These are phyloP conservation scores for Phytophthora multivora DNA, from an alignment of 352 stramenopile genomes.

Conservation along the genomic window DNA sequence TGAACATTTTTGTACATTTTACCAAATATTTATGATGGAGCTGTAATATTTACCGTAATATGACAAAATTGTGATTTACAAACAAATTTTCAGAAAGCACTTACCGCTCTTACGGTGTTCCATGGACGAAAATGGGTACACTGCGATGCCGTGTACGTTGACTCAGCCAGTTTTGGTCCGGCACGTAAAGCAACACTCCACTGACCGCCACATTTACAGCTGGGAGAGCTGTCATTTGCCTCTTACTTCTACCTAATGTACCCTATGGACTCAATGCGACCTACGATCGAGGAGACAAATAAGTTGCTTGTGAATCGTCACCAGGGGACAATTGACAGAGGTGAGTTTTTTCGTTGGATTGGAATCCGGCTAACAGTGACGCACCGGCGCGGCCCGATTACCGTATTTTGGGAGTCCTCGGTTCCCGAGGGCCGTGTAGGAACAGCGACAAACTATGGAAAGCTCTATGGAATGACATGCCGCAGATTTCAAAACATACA, in stretches of 20 bases:
- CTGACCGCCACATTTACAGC: background rate
- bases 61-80: too few relatives aligned
- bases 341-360: slow-evolving; percentile 7
- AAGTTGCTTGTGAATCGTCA: background rate
- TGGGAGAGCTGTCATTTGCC: slow-evolving; percentile 1
- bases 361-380: background rate
- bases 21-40: too few relatives aligned
- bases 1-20: too few relatives aligned
- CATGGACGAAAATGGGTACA: background rate
- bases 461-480: slow-evolving; percentile 2
- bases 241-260: slow-evolving; percentile 8
- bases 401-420: slow-evolving; percentile 1
- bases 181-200: background rate
- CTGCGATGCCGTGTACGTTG: background rate
- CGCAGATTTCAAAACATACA: slow-evolving; percentile 5
- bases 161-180: background rate
- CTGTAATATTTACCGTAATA: too few relatives aligned
- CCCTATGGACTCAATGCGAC: background rate
- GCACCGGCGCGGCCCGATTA: background rate
- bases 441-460: background rate
- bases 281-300: slow-evolving; percentile 2
- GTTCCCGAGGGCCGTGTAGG: slow-evolving; percentile 1
- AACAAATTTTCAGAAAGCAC: too few relatives aligned
- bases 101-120: too few relatives aligned
- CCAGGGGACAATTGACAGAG: slow-evolving; percentile 1